A percentile compares a stretch with the other conserved stretches of the same genome.
These are phyloP conservation scores for Nemophila menziesii DNA, from an alignment of 257 asterid genomes.

Conservation along the genomic window DNA sequence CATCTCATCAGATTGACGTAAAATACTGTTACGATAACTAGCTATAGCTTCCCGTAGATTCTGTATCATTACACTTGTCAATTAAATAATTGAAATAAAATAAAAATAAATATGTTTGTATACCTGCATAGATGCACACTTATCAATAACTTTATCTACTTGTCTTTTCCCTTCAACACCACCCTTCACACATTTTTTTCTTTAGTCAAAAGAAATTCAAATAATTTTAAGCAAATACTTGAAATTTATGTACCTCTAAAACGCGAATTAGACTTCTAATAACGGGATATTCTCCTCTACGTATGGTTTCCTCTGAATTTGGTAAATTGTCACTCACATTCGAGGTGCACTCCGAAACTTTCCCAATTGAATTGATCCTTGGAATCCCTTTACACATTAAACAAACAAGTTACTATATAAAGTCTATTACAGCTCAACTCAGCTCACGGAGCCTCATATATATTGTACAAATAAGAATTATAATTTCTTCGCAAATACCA, in stretches of 20 bases:
- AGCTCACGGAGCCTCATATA: too few relatives aligned
- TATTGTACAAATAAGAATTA: too few relatives aligned
- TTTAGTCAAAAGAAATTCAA: constrained; percentile 35
- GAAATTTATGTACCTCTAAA: constrained; percentile 54
- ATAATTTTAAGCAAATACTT: constrained; percentile 16
- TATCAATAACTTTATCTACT: constrained; percentile 91
- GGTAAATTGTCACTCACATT: constrained; percentile 47
- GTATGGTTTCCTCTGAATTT: constrained; percentile 76
- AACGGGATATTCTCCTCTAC: constrained; percentile 89
- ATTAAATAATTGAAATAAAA: constrained; percentile 6
- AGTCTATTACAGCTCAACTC: too few relatives aligned
- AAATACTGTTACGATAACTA: constrained; percentile 74
- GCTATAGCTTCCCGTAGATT: constrained; percentile 97
- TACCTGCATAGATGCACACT: constrained; percentile 99
- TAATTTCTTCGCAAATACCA: too few relatives aligned
- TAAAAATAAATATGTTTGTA: constrained; percentile 9
- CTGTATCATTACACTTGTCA: constrained; percentile 24
- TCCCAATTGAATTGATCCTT: constrained; percentile 71
- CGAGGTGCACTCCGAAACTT: constrained; percentile 54
- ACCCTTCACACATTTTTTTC: constrained; percentile 61
- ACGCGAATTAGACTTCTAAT: constrained; percentile 95
- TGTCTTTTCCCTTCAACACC: constrained; percentile 98
- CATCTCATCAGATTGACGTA: constrained; percentile 95
- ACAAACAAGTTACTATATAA: constrained; percentile 8
- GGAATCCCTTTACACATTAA: constrained; percentile 65